These are phyloP conservation scores for Coniella vitis DNA, from an alignment of 2,329 filamentous ascomycete genomes.

Conservation along the genomic window DNA sequence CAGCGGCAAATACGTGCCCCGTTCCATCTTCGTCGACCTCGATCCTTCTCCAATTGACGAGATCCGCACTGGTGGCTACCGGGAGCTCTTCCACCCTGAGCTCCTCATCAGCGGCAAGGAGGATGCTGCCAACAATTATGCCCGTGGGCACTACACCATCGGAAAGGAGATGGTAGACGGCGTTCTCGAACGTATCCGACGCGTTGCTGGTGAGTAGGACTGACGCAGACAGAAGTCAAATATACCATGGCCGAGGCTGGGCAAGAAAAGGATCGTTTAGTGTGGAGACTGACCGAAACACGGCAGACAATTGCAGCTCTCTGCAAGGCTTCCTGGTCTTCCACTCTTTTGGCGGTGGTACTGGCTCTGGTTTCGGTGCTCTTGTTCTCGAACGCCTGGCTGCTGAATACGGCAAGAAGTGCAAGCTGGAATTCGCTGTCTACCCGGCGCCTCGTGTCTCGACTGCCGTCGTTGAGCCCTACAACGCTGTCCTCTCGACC, in stretches of 20 bases:
- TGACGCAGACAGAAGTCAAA: neutral
- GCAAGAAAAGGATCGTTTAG: neutral
- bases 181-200: constrained; percentile 63
- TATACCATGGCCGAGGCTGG: neutral
- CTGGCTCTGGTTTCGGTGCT: constrained; percentile 65
- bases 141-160: constrained; percentile 69
- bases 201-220: constrained; percentile 52
- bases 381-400: constrained; percentile 66
- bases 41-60: constrained; percentile 69
- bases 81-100: constrained; percentile 66
- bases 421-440: constrained; percentile 68
- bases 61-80: constrained; percentile 62
- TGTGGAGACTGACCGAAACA: constrained; percentile 16
- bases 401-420: constrained; percentile 71
- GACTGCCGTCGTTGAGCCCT: constrained; percentile 65
- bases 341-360: constrained; percentile 69
- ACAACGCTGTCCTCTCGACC: constrained; percentile 67
- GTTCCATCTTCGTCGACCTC: constrained; percentile 65
- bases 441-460: constrained; percentile 66
- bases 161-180: constrained; percentile 70
- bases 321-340: constrained; percentile 70
- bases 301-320: constrained; percentile 61
- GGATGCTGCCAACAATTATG: constrained; percentile 73
- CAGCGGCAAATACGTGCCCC: constrained; percentile 64
- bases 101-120: constrained; percentile 68